Evolutionary conservation across 2,329 filamentous ascomycete species (phyloP), one percentile per base, ranked within the genome.

Genomic region (Colletotrichum camelliae): DNA sequence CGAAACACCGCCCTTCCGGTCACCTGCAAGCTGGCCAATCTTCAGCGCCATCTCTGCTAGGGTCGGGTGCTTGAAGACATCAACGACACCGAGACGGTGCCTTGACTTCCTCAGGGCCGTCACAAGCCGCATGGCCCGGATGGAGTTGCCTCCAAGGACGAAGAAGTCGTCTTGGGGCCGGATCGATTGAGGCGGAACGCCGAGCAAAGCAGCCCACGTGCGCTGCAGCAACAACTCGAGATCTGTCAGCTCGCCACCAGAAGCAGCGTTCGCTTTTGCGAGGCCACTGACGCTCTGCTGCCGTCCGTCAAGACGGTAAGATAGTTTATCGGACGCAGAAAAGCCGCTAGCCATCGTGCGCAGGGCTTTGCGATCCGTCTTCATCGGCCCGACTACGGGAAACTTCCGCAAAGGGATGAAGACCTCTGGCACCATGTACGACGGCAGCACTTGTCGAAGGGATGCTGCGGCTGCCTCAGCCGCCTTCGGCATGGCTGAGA

Each of bases 241-340:
- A 18, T 27, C 57, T 2, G 57, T 18, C 15, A 31, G 9, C 4
- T 33, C 57, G 27, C 15, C 24, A 1, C 1, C 1, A 29, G 24
- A 29, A 18, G 57, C 2, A 18, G 2, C 27, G 5, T 27, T 27
- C 8, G 21, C 16, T 4, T 27, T 7, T 3, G 1, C 1, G 0
- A 10, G 37, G 8, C 16, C 4, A 3, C 0, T 9, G 16, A 1
- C 2, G 37, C 4, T 15, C 8, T 43, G 39, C 39, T 43, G 39
- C 9, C 39, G 39, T 43, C 39, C 39, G 5, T 43, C 39, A 43
- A 43, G 39, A 43, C 39, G 39, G 9, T 43, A 43, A 43, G 9
- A 2, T 0, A 43, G 39, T 43, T 43, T 43, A 2, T 43, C 39
- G 3, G 39, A 43, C 18, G 39, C 2, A n/a, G 39, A 43, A 0